Evolutionary conservation across 2,329 filamentous ascomycete genomes (phyloP).

Genomic region (Xylariaceae sp.): DNA sequence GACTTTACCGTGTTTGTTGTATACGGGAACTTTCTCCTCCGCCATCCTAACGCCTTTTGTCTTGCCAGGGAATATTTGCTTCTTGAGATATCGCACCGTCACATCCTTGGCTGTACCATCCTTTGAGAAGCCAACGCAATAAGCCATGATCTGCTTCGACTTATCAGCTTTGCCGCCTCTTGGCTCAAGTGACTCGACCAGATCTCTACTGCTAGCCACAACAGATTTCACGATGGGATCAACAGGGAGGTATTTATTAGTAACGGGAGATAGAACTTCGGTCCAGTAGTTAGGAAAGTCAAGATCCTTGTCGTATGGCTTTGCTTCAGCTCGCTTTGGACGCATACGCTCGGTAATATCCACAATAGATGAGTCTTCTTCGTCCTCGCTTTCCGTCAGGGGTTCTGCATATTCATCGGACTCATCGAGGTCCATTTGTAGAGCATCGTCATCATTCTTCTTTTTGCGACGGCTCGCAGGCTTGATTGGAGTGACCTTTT

Average conservation of each 20-base stretch:
- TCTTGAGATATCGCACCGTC: slow-evolving; percentile 83
- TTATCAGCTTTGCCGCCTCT: slow-evolving; percentile 79
- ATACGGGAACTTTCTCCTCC: slow-evolving; percentile 73
- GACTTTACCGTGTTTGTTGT: slow-evolving; percentile 73
- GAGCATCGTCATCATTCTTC: slow-evolving; percentile 20
- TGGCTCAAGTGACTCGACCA: slow-evolving; percentile 73
- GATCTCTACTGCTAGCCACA: slow-evolving; percentile 67
- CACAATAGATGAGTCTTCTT: slow-evolving; percentile 57
- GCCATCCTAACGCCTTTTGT: slow-evolving; percentile 82
- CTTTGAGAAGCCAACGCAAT: slow-evolving; percentile 75
- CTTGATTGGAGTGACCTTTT: slow-evolving; percentile 17
- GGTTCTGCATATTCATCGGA: slow-evolving; percentile 45
- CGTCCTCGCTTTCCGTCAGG: slow-evolving; percentile 44
- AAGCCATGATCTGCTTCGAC: slow-evolving; percentile 84
- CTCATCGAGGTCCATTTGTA: slow-evolving; percentile 32
- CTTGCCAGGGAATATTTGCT: slow-evolving; percentile 77
- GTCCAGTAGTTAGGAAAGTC: slow-evolving; percentile 90
- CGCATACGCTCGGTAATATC: slow-evolving; percentile 46
- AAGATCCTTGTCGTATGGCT: slow-evolving; percentile 69
- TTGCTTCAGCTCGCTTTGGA: slow-evolving; percentile 34
- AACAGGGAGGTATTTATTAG: slow-evolving; percentile 72
- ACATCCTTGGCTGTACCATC: slow-evolving; percentile 94
- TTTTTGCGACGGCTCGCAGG: slow-evolving; percentile 18
- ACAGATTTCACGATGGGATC: slow-evolving; percentile 68
- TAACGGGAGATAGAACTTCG: slow-evolving; percentile 79